Conservation (phyloP, 1,139 yeast species). For the Taphrina flavorubra region DNA sequence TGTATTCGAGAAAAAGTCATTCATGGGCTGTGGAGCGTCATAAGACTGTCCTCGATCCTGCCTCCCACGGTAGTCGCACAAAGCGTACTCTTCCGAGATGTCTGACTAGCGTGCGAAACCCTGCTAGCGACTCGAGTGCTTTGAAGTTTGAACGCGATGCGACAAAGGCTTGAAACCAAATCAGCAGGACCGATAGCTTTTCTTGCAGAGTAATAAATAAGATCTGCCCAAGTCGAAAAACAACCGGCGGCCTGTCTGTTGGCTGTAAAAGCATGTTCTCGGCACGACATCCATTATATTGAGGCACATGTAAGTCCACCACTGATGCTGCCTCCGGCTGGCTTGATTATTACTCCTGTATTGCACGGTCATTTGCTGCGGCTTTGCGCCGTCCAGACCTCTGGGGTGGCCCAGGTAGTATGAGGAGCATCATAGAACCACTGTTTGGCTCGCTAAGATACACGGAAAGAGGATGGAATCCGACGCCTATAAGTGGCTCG, state of each 20-base stretch:
- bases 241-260: background rate
- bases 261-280: background rate
- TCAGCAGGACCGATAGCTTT: too few species aligned
- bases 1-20: background rate
- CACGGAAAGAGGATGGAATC: slow-evolving; percentile 6
- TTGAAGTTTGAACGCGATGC: background rate
- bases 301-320: slow-evolving; percentile 3
- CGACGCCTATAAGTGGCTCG: slow-evolving; percentile 8
- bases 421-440: background rate
- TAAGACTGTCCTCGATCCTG: background rate
- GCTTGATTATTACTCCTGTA: background rate
- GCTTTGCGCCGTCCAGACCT: background rate
- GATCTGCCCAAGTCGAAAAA: background rate
- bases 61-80: background rate
- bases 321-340: slow-evolving; percentile 4
- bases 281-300: background rate
- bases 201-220: too few species aligned
- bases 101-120: too few species aligned
- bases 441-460: slow-evolving; percentile 10
- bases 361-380: background rate
- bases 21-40: slow-evolving; percentile 11
- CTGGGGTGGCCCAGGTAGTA: background rate
- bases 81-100: background rate
- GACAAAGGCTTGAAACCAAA: background rate
- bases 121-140: too few species aligned